These are phyloP conservation scores for Parachaetomium inaequale DNA, from an alignment of 495 filamentous ascomycete species.

Conservation along the genomic window DNA sequence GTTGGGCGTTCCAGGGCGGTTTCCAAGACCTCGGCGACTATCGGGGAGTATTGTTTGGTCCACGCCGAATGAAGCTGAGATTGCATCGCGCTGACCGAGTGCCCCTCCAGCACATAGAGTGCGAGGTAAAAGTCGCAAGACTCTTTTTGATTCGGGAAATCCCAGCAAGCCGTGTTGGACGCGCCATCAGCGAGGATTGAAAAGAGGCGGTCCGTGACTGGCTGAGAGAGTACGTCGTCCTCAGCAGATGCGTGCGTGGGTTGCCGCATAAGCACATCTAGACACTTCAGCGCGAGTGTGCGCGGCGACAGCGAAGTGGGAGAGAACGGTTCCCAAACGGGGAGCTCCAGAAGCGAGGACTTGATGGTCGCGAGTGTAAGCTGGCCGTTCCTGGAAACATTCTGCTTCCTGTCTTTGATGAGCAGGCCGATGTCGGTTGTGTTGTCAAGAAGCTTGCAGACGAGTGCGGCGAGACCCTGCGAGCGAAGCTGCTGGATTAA, in stretches of 20 bases:
- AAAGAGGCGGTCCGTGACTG: slow-evolving; percentile 51
- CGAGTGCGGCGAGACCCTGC: slow-evolving; percentile 47
- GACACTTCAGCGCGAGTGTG: slow-evolving; percentile 57
- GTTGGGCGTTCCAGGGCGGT: slow-evolving; percentile 33
- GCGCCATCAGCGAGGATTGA: slow-evolving; percentile 41
- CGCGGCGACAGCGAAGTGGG: slow-evolving; percentile 57
- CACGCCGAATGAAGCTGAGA: slow-evolving; percentile 33
- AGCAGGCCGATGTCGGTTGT: slow-evolving; percentile 51
- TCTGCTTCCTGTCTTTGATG: slow-evolving; percentile 61
- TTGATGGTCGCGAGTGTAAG: slow-evolving; percentile 51
- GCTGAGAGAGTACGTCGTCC: slow-evolving; percentile 49
- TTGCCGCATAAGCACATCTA: slow-evolving; percentile 58
- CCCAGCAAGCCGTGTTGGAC: slow-evolving; percentile 34
- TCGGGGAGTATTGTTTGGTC: slow-evolving; percentile 40
- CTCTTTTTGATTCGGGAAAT: slow-evolving; percentile 31
- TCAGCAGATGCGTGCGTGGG: slow-evolving; percentile 48
- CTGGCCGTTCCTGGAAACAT: slow-evolving; percentile 63
- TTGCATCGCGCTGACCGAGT: slow-evolving; percentile 42
- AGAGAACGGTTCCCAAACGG: slow-evolving; percentile 53
- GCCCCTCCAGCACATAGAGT: slow-evolving; percentile 41
- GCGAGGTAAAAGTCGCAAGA: slow-evolving; percentile 41
- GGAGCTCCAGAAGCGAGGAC: slow-evolving; percentile 44
- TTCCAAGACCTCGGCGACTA: slow-evolving; percentile 38
- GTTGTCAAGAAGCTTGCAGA: slow-evolving; percentile 52
- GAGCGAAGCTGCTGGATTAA: slow-evolving; percentile 48